Evolutionary conservation across 2,329 filamentous ascomycete genomes (phyloP).

Genomic region (Pseudogymnoascus sp.): DNA sequence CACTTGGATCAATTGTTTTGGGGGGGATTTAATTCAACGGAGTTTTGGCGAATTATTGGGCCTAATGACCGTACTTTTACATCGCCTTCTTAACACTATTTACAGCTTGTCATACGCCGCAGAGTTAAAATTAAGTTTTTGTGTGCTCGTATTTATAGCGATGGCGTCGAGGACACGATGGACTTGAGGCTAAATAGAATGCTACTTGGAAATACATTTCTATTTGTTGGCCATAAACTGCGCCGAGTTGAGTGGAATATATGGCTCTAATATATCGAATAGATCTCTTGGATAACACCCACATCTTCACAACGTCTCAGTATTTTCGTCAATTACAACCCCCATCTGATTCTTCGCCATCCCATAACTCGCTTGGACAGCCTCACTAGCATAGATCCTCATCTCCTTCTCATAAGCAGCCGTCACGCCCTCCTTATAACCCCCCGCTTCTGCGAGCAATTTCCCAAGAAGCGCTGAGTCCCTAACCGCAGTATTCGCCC

Average conservation of each 20-base stretch:
- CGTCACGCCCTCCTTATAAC: constrained; percentile 46
- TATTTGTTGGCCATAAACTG: not conserved
- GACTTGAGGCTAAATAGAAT: not conserved
- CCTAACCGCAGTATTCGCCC: constrained; percentile 51
- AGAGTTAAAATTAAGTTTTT: not conserved
- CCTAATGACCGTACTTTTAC: not conserved
- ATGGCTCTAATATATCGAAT: not conserved
- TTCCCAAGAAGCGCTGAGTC: constrained; percentile 50
- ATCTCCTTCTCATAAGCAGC: constrained; percentile 57
- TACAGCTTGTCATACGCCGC: not conserved
- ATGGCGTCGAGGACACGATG: not conserved
- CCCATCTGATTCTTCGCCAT: constrained; percentile 41
- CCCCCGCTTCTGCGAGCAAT: constrained; percentile 46
- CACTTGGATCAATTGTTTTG: not conserved
- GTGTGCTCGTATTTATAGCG: not conserved
- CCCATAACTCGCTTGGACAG: constrained; percentile 49
- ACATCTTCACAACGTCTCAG: not conserved
- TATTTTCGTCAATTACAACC: constrained; percentile 41
- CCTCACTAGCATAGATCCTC: constrained; percentile 52
- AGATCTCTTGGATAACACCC: not conserved
- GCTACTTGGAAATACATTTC: not conserved
- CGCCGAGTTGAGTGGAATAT: not conserved
- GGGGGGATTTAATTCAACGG: not conserved
- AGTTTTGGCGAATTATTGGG: not conserved
- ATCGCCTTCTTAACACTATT: not conserved